Evolutionary conservation across 2,329 filamentous ascomycete species (phyloP).

Genomic region (Trichophyton rubrum): DNA sequence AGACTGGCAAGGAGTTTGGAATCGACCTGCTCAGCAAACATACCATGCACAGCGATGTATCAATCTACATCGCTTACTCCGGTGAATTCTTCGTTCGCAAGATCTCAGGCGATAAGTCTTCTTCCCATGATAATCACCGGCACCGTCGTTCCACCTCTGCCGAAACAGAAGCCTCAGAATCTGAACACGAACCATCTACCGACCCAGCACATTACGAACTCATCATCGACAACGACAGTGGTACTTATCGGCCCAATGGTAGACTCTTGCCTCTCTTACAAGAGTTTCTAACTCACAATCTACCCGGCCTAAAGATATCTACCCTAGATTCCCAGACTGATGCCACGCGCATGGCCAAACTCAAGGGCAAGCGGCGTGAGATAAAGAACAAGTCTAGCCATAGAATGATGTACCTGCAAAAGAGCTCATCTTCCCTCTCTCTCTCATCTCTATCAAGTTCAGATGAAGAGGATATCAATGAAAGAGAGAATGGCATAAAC

Average conservation of each 20-base stretch:
- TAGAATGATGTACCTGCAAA: slow-evolving; percentile 44
- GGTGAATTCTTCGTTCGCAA: slow-evolving; percentile 83
- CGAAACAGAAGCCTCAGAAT: slow-evolving; percentile 17
- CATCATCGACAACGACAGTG: slow-evolving; percentile 88
- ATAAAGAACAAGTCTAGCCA: slow-evolving; percentile 54
- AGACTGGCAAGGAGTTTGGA: slow-evolving; percentile 90
- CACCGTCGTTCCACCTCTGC: background rate
- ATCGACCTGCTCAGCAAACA: slow-evolving; percentile 90
- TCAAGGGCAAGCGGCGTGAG: slow-evolving; percentile 65
- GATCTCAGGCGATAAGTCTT: slow-evolving; percentile 31
- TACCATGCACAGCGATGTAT: slow-evolving; percentile 91
- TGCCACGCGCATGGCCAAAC: slow-evolving; percentile 55
- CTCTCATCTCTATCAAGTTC: slow-evolving; percentile 38
- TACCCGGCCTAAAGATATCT: slow-evolving; percentile 63
- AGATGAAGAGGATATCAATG: slow-evolving; percentile 47
- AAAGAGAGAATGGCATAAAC: slow-evolving; percentile 8
- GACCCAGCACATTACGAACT: slow-evolving; percentile 61
- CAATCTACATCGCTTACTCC: slow-evolving; percentile 78
- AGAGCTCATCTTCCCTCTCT: slow-evolving; percentile 27
- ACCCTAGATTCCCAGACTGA: slow-evolving; percentile 61
- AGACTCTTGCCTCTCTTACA: slow-evolving; percentile 59
- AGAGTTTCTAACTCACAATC: slow-evolving; percentile 55
- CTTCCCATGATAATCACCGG: slow-evolving; percentile 8
- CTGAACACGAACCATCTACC: slow-evolving; percentile 38
- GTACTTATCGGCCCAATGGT: slow-evolving; percentile 81